phyloP scores from a whole-genome alignment of 352 stramenopile species.

The Globisporangium megalacanthum region DNA sequence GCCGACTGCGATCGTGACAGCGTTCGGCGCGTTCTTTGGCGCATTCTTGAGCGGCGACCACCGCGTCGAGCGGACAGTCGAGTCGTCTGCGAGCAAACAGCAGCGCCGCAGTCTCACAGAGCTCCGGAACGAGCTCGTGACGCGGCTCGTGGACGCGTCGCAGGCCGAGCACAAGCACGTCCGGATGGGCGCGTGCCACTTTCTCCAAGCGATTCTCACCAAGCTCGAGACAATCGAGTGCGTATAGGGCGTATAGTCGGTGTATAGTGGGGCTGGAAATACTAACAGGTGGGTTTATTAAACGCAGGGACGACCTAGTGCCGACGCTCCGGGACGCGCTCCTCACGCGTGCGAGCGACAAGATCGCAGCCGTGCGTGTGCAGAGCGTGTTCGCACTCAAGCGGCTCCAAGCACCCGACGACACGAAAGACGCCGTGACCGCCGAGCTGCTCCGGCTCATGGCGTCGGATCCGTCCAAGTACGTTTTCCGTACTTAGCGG shows the following conservation, averaged over 20 bases:
- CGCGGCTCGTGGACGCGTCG: conserved; percentile 40
- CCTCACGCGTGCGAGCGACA: conserved; percentile 54
- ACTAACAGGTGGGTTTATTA: background rate
- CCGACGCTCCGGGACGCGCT: conserved; percentile 33
- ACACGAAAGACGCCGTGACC: conserved; percentile 36
- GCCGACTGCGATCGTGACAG: conserved; percentile 37
- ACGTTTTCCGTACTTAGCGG: conserved; percentile 9
- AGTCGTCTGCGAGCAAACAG: conserved; percentile 6
- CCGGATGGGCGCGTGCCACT: conserved; percentile 47
- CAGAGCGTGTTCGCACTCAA: conserved; percentile 59
- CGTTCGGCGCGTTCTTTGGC: conserved; percentile 44
- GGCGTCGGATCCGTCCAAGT: conserved; percentile 71
- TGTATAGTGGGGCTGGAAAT: too few species aligned
- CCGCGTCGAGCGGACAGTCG: background rate
- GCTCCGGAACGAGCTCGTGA: conserved; percentile 42
- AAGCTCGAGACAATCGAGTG: conserved; percentile 51
- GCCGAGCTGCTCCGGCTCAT: conserved; percentile 49
- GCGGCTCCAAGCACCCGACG: conserved; percentile 41
- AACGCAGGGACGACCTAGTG: conserved; percentile 29
- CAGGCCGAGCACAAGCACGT: conserved; percentile 57
- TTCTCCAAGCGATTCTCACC: conserved; percentile 58
- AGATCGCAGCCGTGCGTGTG: conserved; percentile 49
- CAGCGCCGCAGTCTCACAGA: conserved; percentile 24
- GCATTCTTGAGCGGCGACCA: conserved; percentile 25
- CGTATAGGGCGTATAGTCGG: conserved; percentile 6